These are phyloP conservation scores for Umbelopsis vinacea DNA, from an alignment of 192 early-diverging fungal genomes.

Conservation along the genomic window DNA sequence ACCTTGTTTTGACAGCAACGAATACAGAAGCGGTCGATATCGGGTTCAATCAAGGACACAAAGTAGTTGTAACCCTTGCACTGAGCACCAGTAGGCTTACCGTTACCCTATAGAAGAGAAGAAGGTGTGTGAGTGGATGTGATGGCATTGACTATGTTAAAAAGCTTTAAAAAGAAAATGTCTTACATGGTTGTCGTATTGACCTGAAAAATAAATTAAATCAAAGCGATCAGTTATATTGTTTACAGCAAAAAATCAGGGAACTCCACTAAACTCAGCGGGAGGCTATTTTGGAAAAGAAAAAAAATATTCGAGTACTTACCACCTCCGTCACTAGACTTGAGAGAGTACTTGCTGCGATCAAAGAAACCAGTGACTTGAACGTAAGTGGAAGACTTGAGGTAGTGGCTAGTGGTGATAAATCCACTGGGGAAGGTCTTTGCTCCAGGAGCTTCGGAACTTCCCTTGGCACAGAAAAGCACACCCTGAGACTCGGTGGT, in stretches of 20 bases:
- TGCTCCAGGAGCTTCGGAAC: conserved; percentile 36
- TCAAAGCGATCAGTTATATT: not conserved
- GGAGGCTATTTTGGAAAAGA: not conserved
- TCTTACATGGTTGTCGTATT: conserved; percentile 46
- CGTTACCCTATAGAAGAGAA: not conserved
- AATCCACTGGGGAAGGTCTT: conserved; percentile 49
- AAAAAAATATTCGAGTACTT: not conserved
- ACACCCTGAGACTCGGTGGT: conserved; percentile 44
- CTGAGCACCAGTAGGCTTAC: conserved; percentile 31
- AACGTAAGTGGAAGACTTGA: conserved; percentile 37
- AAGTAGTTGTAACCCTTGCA: conserved; percentile 37
- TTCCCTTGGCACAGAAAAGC: conserved; percentile 47
- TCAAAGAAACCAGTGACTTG: conserved; percentile 55
- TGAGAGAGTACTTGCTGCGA: conserved; percentile 38
- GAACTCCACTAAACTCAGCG: too few relatives aligned
- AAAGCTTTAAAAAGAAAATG: too few relatives aligned
- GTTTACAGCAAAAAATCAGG: not conserved
- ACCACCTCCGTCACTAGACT: conserved; percentile 41
- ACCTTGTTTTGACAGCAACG: conserved; percentile 42
- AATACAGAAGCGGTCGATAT: conserved; percentile 33
- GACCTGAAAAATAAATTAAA: conserved; percentile 30
- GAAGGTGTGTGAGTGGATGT: not conserved
- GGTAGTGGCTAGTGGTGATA: conserved; percentile 47
- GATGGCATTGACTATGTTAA: too few relatives aligned
- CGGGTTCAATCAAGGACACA: conserved; percentile 40